phyloP scores from a whole-genome alignment of 192 early-diverging fungal genomes.

The Powellomyces hirtus region DNA sequence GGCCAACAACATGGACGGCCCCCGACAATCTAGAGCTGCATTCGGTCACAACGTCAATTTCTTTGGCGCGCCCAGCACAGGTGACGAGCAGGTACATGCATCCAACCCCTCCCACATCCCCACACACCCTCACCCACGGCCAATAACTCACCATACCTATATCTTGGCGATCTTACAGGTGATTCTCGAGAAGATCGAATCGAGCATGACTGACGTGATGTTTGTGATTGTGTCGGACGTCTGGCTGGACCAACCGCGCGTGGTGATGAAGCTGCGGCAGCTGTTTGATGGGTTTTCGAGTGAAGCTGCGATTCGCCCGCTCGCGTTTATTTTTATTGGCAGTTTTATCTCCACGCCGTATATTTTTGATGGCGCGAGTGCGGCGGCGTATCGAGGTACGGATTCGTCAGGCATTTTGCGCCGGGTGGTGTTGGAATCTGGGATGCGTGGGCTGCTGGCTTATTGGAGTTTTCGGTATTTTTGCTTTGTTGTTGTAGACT shows the following conservation, averaged over 20 bases:
- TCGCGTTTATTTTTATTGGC: slow-evolving; percentile 85
- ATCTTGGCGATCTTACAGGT: not conserved
- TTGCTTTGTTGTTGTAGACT: too few species aligned
- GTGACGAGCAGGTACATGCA: slow-evolving; percentile 47
- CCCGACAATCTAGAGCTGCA: too few species aligned
- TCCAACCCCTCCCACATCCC: not conserved
- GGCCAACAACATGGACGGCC: not conserved
- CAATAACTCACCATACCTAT: too few species aligned
- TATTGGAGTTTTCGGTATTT: too few species aligned
- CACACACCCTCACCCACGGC: too few species aligned
- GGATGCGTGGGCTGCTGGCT: too few species aligned
- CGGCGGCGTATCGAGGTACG: slow-evolving; percentile 60
- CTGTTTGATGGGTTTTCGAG: slow-evolving; percentile 73
- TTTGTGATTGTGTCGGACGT: slow-evolving; percentile 86
- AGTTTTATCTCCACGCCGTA: slow-evolving; percentile 81
- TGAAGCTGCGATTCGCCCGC: slow-evolving; percentile 53
- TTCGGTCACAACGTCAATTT: slow-evolving; percentile 38
- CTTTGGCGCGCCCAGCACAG: slow-evolving; percentile 51
- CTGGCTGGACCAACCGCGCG: slow-evolving; percentile 80
- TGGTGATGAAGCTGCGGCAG: slow-evolving; percentile 66
- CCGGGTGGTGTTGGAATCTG: not conserved
- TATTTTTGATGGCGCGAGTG: slow-evolving; percentile 59
- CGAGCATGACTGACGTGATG: slow-evolving; percentile 49
- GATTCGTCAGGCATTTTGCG: too few species aligned
- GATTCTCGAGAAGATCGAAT: slow-evolving; percentile 35